Base-by-base conservation (phyloP, 148 eudicot genomes). In the Dysphania ambrosioides region DNA sequence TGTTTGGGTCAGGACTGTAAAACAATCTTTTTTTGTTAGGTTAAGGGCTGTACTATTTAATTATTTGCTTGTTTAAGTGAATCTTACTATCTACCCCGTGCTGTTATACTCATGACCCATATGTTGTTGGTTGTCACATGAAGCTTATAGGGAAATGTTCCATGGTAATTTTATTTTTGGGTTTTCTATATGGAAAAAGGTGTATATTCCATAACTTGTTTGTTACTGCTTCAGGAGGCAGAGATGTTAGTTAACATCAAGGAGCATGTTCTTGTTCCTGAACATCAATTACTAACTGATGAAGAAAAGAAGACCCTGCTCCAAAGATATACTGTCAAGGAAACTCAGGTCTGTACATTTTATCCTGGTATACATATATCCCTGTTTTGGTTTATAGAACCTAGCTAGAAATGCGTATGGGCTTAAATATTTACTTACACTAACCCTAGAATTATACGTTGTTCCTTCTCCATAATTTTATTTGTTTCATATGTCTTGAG, bases 221-320 rank as follows among this genome's bases (percentile, higher is more conserved):
- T 23, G 24, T 53, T 23, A 74, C 62, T 76, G 60, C 13, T 66
- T 40, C 86, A 93, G 98, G 97, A 91, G 79, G 89, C 92, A 2
- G 97, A 93, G 81, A 80, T 93, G 80, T 82, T 93, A 81, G 87
- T 93, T 34, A 93, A 91, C 77, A 87, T 93, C 47, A 91, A 85
- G 80, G 83, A 93, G 26, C 98, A 93, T 73, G 92, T 91, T 42
- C 87, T 93, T 63, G 92, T 93, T 82, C 98, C 98, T 8, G 91
- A 91, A 83, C 97, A 91, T 77, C 91, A 91, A 78, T 68, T 89
- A 66, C 89, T 93, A 35, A 80, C 81, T n/a, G 81, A 85, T 30
- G 97, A 88, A 67, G 98, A 93, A 78, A 93, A 91, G 88, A 91
- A 93, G 82, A 85, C 91, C 30, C 82, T 88, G 85, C 86, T 93